These are phyloP conservation scores for Wickerhamiella brachini DNA, from an alignment of 805 yeast genomes.

Conservation along the genomic window DNA sequence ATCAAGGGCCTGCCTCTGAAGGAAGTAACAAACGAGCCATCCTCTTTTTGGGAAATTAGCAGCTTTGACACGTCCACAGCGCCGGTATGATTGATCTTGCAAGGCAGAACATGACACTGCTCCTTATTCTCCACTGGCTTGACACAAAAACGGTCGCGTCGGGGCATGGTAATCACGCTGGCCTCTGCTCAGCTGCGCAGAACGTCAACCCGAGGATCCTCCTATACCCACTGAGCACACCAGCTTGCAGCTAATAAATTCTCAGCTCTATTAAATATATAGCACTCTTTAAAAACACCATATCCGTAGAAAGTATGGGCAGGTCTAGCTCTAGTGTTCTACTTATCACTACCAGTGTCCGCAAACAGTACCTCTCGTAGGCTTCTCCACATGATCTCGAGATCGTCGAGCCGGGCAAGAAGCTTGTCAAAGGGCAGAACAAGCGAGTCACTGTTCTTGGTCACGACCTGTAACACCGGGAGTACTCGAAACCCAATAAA, in stretches of 20 bases:
- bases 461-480: conserved; percentile 47
- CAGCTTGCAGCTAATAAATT: too few species aligned
- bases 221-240: too few species aligned
- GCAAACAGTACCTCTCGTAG: background rate
- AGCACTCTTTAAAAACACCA: background rate
- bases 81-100: conserved; percentile 10
- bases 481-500: conserved; percentile 55
- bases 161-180: background rate
- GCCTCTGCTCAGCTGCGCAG: too few species aligned
- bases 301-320: too few species aligned
- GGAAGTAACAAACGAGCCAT: conserved; percentile 1
- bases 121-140: background rate
- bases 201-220: too few species aligned
- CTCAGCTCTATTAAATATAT: too few species aligned
- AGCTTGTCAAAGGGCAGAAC: conserved; percentile 21
- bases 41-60: background rate
- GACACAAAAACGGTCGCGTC: background rate
- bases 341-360: background rate
- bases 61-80: conserved; percentile 9
- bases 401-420: conserved; percentile 11
- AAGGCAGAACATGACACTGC: conserved; percentile 14
- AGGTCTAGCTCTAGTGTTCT: too few species aligned
- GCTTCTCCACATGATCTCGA: conserved; percentile 6
- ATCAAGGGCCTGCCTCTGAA: conserved; percentile 15
- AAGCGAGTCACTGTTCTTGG: conserved; percentile 27